Evolutionary conservation across 2,329 filamentous ascomycete species (phyloP), one percentile per base, ranked within the genome.

Genomic region (Aspergillus sp.): DNA sequence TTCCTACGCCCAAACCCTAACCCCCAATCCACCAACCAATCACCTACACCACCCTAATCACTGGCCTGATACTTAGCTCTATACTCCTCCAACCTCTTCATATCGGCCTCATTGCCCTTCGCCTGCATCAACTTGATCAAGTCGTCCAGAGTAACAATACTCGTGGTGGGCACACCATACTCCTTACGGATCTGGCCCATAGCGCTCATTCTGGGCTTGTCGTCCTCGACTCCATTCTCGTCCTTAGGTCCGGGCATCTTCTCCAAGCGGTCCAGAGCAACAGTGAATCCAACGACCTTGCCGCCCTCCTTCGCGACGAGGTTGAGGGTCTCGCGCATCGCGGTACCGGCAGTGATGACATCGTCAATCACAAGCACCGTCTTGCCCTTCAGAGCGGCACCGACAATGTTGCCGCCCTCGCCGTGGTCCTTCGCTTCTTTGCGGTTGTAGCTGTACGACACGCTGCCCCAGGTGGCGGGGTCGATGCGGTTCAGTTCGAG

Each of bases 361-460:
- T 98, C 95, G 81, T 99, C 95, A 43, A 99, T 89, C 68, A 99
- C 91, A 36, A 99, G 83, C 15, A 97, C 87, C 62, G 85, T 87
- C 84, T 95, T 93, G 57, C 91, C 93, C 79, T 90, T 90, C 71
- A 98, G 81, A 6, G 89, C 85, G 30, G 92, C 91, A 10, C 95
- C 95, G 13, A 98, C 93, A 70, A 98, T 96, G 74, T 87, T 90
- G 48, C 95, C 94, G 36, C 94, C 94, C 79, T 99, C 95, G 48
- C 95, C 94, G 76, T 98, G 94, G 72, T 92, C 91, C 82, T 98
- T 98, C 71, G 89, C 91, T 80, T 98, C 95, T 80, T 98, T 98
- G 72, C 95, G 87, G 80, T 98, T 96, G 80, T 96, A 98, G 36
- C 88, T 89, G 80, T 97, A 98, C 72, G 89, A 91, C 59, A 91